Base-by-base conservation (phyloP, 441 rosid genomes). In the Cnidoscolus chayamansa region DNA sequence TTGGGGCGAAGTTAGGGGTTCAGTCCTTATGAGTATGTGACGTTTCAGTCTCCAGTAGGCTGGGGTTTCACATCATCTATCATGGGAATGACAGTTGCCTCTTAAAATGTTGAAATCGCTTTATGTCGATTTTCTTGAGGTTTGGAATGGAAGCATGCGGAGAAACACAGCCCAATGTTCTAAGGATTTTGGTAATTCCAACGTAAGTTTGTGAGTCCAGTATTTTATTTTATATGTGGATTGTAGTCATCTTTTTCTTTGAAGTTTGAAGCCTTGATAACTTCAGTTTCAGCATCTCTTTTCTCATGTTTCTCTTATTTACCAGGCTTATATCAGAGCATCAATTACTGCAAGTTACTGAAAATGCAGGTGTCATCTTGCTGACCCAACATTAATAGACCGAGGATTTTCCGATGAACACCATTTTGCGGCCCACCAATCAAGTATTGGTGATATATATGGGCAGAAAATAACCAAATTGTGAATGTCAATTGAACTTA, bases 351-450 rank as follows among this genome's bases (percentile, higher is more conserved):
- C 59, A 65, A 19, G 7, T 37, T 59, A 31, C 45, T 17, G 20
- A 64, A 54, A 72, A 51, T 60, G 67, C 60, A 25, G 25, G 25
- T 25, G 63, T 37, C 51, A 13, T 48, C 66, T 61, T 17, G 73
- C 73, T 54, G 50, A 60, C 63, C 73, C 76, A 56, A 30, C 73
- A 48, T 48, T 71, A 55, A 50, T 49, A 11, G 35, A 25, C 25
- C 45, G 19, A 63, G 48, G 47, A 63, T 62, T 30, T 62, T 40
- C 50, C 9, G 31, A 30, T 16, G 40, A 31, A 30, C 71, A 19
- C 43, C 13, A 51, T 30, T 63, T 50, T 55, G 37, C 19, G 50
- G 63, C 59, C 68, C 19, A 5, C 51, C 30, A 37, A 47, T 62
- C 47, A 9, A 35, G 32, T 25, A n/a, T 32, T 68, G 25, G 43